Evolutionary conservation across 2,329 filamentous ascomycete genomes (phyloP), one percentile per base, ranked within the genome.

Genomic region (Sclerotinia glacialis): DNA sequence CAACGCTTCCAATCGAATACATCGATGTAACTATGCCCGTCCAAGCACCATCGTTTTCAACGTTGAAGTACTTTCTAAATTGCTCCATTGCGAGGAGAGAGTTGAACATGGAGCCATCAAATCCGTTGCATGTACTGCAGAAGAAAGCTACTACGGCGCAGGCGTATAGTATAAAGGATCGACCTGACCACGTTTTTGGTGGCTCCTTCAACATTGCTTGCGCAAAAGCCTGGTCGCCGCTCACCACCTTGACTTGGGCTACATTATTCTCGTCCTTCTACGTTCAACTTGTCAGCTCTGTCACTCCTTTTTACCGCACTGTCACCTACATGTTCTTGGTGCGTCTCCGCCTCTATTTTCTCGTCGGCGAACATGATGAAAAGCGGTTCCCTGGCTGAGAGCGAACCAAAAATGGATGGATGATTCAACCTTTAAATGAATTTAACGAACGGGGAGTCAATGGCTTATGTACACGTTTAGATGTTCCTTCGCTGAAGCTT

Each of bases 141-240:
- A 81, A 79, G 74, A 82, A 82, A 49, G 79, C 80, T 61, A 82
- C 66, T 61, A 81, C 60, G 56, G 78, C 81, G 72, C 79, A 78
- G 52, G 72, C 67, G 68, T 82, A 82, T 69, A 82, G 75, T 66
- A 79, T 65, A 67, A 81, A 65, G 67, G 79, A 77, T 50, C 76
- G 67, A 63, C 70, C 70, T 56, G 74, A 61, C 76, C 77, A 81
- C 54, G 79, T 77, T 23, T 69, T 74, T 16, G 81, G 79, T 9
- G 82, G 80, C 70, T 85, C 83, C 75, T 82, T 81, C 71, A 83
- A 70, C 74, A 82, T 78, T 42, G 84, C 83, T 74, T 85, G 80
- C 68, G 80, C 78, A 75, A 80, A 84, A 65, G 82, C 81, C 69
- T 83, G 81, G 67, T 80, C 80, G 80, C 77, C 72, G 79, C 82